Conservation (phyloP, 441 rosid species). For the Hura crepitans region DNA sequence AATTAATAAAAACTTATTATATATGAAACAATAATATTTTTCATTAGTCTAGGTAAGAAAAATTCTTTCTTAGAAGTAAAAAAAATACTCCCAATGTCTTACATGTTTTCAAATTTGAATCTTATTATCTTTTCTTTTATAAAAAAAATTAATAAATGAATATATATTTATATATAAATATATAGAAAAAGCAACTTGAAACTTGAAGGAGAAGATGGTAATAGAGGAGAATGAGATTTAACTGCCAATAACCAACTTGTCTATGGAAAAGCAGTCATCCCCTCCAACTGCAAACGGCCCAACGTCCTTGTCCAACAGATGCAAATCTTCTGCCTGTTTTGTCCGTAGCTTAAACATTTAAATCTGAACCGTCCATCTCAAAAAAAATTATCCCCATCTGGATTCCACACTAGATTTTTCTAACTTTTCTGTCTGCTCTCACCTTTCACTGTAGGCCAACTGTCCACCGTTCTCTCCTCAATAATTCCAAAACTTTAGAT, state of each 20-base stretch:
- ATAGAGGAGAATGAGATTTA: neutral
- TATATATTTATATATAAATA: neutral
- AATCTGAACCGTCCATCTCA: constrained; percentile 23
- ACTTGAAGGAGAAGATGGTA: neutral
- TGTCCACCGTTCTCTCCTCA: neutral
- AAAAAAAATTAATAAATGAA: neutral
- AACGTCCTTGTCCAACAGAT: constrained; percentile 14
- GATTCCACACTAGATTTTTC: constrained; percentile 14
- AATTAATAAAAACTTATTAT: too few relatives aligned
- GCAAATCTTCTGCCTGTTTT: neutral
- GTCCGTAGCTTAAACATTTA: neutral
- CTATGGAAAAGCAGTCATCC: constrained; percentile 12
- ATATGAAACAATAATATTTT: too few relatives aligned
- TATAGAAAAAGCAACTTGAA: neutral
- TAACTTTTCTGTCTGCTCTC: constrained; percentile 16
- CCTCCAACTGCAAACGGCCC: neutral
- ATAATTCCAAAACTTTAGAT: neutral
- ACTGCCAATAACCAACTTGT: constrained; percentile 34
- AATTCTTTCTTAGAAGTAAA: too few relatives aligned
- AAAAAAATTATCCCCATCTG: neutral
- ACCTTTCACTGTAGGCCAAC: constrained; percentile 21
- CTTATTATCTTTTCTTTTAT: neutral
- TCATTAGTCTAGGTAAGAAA: too few relatives aligned
- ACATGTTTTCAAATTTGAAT: too few relatives aligned
- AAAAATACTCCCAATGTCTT: too few relatives aligned